Evolutionary conservation across 768 basidiomycete species (phyloP).

Genomic region (Pholiota conissans): DNA sequence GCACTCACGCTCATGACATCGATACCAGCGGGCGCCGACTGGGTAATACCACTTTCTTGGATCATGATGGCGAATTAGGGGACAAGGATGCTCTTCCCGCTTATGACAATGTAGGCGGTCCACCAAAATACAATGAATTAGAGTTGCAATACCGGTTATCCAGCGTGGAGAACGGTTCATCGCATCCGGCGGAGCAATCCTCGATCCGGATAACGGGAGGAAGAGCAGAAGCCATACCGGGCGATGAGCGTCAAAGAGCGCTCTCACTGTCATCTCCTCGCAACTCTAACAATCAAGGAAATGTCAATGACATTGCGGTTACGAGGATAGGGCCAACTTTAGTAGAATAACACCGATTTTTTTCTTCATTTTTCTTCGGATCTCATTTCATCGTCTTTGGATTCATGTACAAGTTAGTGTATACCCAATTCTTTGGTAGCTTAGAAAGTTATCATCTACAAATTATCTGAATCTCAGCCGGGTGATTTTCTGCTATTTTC

Average conservation of each 20-base stretch:
- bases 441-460: not conserved
- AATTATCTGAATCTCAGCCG: not conserved
- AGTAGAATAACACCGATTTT: not conserved
- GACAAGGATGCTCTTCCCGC: constrained; percentile 51
- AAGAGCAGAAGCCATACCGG: not conserved
- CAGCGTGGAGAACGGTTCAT: not conserved
- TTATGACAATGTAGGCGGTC: constrained; percentile 44
- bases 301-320: not conserved
- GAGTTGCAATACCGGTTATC: not conserved
- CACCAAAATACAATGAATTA: constrained; percentile 39
- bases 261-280: not conserved
- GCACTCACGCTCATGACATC: constrained; percentile 33
- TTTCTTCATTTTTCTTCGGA: not conserved
- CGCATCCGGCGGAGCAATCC: not conserved
- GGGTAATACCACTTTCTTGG: constrained; percentile 15
- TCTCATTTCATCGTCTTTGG: not conserved
- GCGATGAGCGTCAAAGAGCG: not conserved
- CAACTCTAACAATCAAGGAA: not conserved
- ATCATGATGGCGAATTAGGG: constrained; percentile 29
- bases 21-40: constrained; percentile 39
- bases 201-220: not conserved
- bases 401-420: not conserved
- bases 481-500: not conserved
- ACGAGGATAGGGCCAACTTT: not conserved
- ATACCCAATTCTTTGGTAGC: not conserved